Evolutionary conservation across 768 basidiomycete genomes (phyloP).

Genomic region (Xerocomus spinulosus): DNA sequence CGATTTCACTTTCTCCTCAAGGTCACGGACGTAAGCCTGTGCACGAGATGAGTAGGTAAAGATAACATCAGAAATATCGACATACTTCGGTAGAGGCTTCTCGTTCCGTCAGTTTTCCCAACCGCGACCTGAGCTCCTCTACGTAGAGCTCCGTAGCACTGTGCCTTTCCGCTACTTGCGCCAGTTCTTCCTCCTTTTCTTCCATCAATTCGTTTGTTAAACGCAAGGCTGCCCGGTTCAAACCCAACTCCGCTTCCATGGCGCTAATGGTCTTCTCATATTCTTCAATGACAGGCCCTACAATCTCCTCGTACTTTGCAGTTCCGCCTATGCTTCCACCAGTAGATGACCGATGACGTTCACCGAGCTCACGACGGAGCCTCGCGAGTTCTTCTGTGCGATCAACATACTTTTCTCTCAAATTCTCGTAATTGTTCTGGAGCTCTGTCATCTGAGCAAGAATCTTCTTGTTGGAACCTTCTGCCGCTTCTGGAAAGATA

Average conservation of each 20-base stretch:
- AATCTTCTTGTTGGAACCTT: constrained; percentile 70
- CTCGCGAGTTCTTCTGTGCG: constrained; percentile 85
- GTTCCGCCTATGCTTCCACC: constrained; percentile 65
- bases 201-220: constrained; percentile 91
- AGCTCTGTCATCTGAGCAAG: constrained; percentile 78
- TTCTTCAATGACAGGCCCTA: constrained; percentile 96
- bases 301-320: constrained; percentile 84
- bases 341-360: constrained; percentile 55
- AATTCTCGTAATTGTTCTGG: constrained; percentile 79
- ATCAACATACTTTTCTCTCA: constrained; percentile 80
- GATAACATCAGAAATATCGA: constrained; percentile 1
- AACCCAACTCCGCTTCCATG: constrained; percentile 87
- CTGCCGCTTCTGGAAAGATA: constrained; percentile 35
- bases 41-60: neutral
- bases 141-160: constrained; percentile 80
- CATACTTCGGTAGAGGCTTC: constrained; percentile 89
- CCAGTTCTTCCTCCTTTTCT: constrained; percentile 83
- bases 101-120: constrained; percentile 80
- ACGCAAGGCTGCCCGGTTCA: constrained; percentile 81
- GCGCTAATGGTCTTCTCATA: constrained; percentile 96
- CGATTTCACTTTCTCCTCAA: constrained; percentile 86
- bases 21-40: constrained; percentile 88
- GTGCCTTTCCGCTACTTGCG: constrained; percentile 62
- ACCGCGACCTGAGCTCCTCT: constrained; percentile 74
- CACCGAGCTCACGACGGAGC: constrained; percentile 72